Evolutionary conservation across 306 rosid species (phyloP), one percentile per base, ranked within the genome.

Genomic region (Cyclanthera cordifolia): DNA sequence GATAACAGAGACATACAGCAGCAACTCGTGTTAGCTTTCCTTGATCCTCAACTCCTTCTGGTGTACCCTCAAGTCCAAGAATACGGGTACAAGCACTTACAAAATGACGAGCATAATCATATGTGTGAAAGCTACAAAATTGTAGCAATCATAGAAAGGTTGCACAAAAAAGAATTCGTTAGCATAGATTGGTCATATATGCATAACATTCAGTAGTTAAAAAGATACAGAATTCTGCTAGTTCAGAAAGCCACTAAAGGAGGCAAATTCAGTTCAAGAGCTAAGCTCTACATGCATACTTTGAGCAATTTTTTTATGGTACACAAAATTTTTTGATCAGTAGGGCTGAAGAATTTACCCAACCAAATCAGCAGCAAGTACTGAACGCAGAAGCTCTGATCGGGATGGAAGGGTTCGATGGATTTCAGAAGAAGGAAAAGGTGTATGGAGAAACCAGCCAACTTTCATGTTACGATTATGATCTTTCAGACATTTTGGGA

Each of bases 391-490:
- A 20, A 90, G 88, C 73, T 90, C 97, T 49, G 88, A 85, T 15
- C 97, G 88, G 66, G 97, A 90, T 28, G 97, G 97, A 76, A 90
- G 74, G 51, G 97, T 90, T 83, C 90, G 84, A 66, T 87, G 87
- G 79, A 90, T 90, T 83, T 90, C 97, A 23, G 97, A 90, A 52
- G 97, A 90, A 73, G 97, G 97, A 75, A 90, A 90, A 13, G 97
- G 97, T 45, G 97, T 90, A 79, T 90, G 97, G 21, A 90, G 88
- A 84, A 90, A 90, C 97, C 97, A 90, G 41, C 97, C 97, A 49
- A 90, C 97, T 77, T 90, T 90, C 95, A 90, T 87, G 70, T 87
- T 70, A 21, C 55, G 79, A 74, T 90, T 80, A 76, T 82, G 51
- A 11, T 87, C 87, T 81, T 90, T 90, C 57, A 90, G 77, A 77